Evolutionary conservation across 1,284 basidiomycete genomes (phyloP).

Genomic region (Rhodotorula sp.): DNA sequence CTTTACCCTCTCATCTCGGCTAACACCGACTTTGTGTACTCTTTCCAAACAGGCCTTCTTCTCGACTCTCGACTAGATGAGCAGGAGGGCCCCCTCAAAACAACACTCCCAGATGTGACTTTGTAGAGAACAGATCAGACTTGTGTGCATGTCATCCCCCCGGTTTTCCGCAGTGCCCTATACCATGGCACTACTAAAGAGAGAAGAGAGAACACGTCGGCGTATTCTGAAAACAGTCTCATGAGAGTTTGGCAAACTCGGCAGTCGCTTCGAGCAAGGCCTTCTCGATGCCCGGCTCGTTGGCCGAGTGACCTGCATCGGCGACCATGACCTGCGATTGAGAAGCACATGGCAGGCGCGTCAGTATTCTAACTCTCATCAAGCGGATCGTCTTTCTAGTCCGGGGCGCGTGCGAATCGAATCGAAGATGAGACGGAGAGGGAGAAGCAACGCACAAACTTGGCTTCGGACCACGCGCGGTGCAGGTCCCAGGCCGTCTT

Average conservation of each 20-base stretch:
- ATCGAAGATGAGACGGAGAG: not conserved
- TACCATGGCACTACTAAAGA: no score
- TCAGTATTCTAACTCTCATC: no score
- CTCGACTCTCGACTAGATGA: not conserved
- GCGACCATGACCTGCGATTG: constrained; percentile 59
- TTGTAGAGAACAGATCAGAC: no score
- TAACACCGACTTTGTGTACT: not conserved
- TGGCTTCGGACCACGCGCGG: constrained; percentile 75
- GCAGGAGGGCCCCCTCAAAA: not conserved
- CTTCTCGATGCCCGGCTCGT: constrained; percentile 71
- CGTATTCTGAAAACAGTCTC: no score
- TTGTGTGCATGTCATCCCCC: no score
- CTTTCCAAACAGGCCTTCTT: not conserved
- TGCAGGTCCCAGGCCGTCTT: constrained; percentile 60
- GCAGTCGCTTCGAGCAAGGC: constrained; percentile 65
- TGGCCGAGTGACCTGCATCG: constrained; percentile 87
- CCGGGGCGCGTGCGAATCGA: no score
- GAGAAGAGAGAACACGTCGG: no score
- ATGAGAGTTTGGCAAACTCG: constrained; percentile 45
- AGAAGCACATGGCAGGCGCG: not conserved
- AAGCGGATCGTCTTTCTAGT: not conserved
- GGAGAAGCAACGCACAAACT: constrained; percentile 29
- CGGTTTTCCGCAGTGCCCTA: no score
- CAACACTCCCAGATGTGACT: no score
- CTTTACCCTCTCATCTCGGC: not conserved